Conservation (phyloP, 2,329 filamentous ascomycete genomes). For the Trichophyton simii region DNA sequence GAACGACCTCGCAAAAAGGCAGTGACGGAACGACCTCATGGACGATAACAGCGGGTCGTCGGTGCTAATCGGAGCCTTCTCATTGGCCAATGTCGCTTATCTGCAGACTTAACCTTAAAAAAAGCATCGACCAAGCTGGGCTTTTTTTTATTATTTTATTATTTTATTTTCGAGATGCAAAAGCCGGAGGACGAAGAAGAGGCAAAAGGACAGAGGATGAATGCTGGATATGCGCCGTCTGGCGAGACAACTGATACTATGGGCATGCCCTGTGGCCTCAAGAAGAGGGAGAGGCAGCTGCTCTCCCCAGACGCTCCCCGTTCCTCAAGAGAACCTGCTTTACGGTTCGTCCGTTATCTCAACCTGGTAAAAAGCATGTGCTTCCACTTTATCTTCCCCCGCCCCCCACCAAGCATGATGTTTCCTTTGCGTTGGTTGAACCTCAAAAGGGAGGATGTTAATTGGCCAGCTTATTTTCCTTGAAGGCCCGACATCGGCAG, state of each 20-base stretch:
- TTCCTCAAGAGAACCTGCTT: background rate
- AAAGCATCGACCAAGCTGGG: slow-evolving; percentile 1
- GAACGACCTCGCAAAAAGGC: no score
- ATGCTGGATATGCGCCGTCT: no score
- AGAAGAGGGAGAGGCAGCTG: background rate
- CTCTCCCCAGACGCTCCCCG: background rate
- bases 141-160: background rate
- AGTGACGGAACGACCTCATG: background rate
- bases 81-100: background rate
- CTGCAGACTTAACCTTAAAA: slow-evolving; percentile 3
- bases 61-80: background rate
- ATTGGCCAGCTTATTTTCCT: background rate
- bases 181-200: background rate
- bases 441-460: background rate
- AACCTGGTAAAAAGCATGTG: background rate
- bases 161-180: background rate
- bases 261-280: background rate
- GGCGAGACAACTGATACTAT: background rate
- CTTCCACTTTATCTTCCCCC: background rate
- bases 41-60: background rate
- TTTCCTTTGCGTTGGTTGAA: background rate
- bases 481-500: background rate
- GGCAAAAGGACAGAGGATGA: background rate
- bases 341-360: background rate
- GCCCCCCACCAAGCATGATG: background rate